A percentile compares a stretch with the other conserved stretches of the same genome.
phyloP scores from a whole-genome alignment of 768 basidiomycete species.

The Cyclocybe cylindracea region DNA sequence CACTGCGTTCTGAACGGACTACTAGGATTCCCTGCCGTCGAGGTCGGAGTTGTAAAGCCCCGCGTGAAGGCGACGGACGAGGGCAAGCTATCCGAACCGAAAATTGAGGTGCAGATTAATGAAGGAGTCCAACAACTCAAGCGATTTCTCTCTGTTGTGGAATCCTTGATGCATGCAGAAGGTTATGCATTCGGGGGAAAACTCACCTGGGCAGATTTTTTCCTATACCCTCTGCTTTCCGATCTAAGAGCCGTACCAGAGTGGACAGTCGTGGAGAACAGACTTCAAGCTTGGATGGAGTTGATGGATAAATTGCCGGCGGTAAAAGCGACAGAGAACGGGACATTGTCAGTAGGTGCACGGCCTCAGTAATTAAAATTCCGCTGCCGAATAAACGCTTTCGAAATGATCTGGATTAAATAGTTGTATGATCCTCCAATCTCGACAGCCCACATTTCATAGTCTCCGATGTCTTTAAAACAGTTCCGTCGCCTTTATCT shows the following conservation, averaged over 20 bases:
- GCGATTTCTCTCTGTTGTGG: conserved; percentile 23
- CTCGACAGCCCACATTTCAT: too few relatives aligned
- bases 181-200: conserved; percentile 26
- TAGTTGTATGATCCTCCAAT: too few relatives aligned
- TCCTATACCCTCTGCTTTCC: conserved; percentile 29
- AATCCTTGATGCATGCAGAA: conserved; percentile 25
- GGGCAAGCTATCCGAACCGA: conserved; percentile 19
- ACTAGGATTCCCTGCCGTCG: conserved; percentile 30
- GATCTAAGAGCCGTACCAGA: conserved; percentile 31
- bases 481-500: too few relatives aligned
- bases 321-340: conserved; percentile 23
- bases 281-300: conserved; percentile 22
- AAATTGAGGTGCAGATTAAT: conserved; percentile 20
- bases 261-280: conserved; percentile 22
- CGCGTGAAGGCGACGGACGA: conserved; percentile 27
- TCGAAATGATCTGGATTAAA: too few relatives aligned
- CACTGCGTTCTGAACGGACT: not conserved
- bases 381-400: too few relatives aligned
- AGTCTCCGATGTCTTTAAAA: too few relatives aligned
- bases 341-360: conserved; percentile 27
- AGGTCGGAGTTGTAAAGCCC: conserved; percentile 31
- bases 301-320: conserved; percentile 28
- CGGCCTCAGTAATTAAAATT: conserved; percentile 12
- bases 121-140: conserved; percentile 19
- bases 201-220: conserved; percentile 35